Conservation (phyloP, 306 rosid species). For the Herpetospermum pedunculosum region DNA sequence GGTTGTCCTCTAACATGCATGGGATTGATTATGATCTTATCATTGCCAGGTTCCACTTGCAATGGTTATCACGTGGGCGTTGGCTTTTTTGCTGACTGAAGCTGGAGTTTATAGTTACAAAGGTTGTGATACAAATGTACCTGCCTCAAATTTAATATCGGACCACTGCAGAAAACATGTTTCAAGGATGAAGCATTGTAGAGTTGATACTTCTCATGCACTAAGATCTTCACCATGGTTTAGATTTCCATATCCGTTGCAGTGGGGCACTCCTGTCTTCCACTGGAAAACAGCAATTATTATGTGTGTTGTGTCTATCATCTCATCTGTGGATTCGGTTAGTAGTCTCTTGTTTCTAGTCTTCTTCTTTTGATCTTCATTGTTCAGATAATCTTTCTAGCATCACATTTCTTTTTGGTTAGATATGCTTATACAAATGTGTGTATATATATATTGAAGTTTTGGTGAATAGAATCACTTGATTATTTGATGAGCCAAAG, state of each 20-base stretch:
- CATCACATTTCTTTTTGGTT: background rate
- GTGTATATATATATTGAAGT: too few relatives aligned
- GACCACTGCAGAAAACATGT: slow-evolving; percentile 86
- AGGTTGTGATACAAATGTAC: slow-evolving; percentile 88
- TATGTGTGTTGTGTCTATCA: slow-evolving; percentile 87
- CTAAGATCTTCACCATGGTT: slow-evolving; percentile 82
- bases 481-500: too few relatives aligned
- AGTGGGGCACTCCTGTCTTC: slow-evolving; percentile 98
- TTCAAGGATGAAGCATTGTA: slow-evolving; percentile 88
- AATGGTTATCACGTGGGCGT: slow-evolving; percentile 90
- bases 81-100: slow-evolving; percentile 86
- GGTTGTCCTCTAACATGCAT: background rate
- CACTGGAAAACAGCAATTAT: slow-evolving; percentile 92
- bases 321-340: slow-evolving; percentile 95
- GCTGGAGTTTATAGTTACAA: slow-evolving; percentile 71
- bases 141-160: slow-evolving; percentile 75
- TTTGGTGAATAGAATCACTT: too few relatives aligned
- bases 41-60: slow-evolving; percentile 86
- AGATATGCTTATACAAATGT: background rate
- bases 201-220: slow-evolving; percentile 84
- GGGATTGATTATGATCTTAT: background rate
- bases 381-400: background rate
- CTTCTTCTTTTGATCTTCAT: slow-evolving; percentile 3
- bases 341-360: slow-evolving; percentile 19
- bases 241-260: slow-evolving; percentile 95